These are phyloP conservation scores for Clavaria fumosa DNA, from an alignment of 768 basidiomycete species.

Conservation along the genomic window DNA sequence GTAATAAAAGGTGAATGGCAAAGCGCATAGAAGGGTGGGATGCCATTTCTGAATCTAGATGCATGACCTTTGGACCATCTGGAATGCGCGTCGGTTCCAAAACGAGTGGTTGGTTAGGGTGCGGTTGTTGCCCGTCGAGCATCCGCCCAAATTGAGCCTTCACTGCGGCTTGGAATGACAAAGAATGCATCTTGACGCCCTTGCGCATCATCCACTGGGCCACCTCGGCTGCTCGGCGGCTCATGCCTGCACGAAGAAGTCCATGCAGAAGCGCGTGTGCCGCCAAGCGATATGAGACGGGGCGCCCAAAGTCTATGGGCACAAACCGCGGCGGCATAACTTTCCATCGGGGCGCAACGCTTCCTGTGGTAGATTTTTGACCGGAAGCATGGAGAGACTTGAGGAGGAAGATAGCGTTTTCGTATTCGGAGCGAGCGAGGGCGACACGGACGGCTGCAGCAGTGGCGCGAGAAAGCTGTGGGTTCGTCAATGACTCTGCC, in stretches of 20 bases:
- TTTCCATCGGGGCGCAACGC: constrained; percentile 5
- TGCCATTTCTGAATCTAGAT: constrained; percentile 22
- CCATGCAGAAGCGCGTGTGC: constrained; percentile 52
- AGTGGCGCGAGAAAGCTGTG: constrained; percentile 15
- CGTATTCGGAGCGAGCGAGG: constrained; percentile 25
- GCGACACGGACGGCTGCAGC: constrained; percentile 37
- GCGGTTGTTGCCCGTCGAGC: constrained; percentile 6
- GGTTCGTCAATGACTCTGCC: constrained; percentile 6
- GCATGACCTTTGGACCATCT: constrained; percentile 8
- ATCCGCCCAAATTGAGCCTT: constrained; percentile 10
- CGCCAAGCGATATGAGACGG: constrained; percentile 42
- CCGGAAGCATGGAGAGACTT: constrained; percentile 37
- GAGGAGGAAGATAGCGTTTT: constrained; percentile 40
- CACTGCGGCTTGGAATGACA: constrained; percentile 35
- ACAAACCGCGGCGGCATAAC: constrained; percentile 16
- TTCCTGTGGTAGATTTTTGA: constrained; percentile 11
- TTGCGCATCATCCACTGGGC: constrained; percentile 36
- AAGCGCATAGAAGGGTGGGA: constrained; percentile 27
- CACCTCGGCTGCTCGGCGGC: constrained; percentile 31
- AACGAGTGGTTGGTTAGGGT: constrained; percentile 9
- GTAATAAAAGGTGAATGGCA: constrained; percentile 36
- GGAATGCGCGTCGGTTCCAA: constrained; percentile 11
- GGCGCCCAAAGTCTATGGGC: constrained; percentile 30
- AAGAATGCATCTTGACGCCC: constrained; percentile 33
- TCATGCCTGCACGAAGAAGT: constrained; percentile 36